Evolutionary conservation across 805 yeast genomes (phyloP), one percentile per base, ranked within the genome.

Genomic region (Zygosaccharomyces rouxii): DNA sequence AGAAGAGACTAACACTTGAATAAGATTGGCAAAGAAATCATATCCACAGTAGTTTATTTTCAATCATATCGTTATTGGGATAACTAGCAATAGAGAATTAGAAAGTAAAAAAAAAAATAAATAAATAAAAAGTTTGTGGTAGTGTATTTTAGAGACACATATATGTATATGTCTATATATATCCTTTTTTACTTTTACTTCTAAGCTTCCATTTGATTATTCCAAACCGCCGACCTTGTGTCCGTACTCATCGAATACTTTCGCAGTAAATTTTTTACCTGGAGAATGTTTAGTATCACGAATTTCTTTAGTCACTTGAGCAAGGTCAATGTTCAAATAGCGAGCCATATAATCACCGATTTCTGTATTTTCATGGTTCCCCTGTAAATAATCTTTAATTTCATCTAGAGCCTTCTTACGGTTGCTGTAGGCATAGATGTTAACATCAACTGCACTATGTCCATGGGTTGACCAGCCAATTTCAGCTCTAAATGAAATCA

Each of bases 401-500:
- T 72, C 58, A 2, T 53, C 39, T 60, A 68, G 68, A 26, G 81
- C 73, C 6, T 68, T 57, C 42, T 73, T 71, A 22, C 76, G 79
- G 57, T 84, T 84, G 28, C 89, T 77, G 63, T 83, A 77, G 0
- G 85, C 96, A 64, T 90, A 90, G 42, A 92, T 86, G 61, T 92
- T 90, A 31, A 90, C 96, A 67, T 90, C 98, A 13, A 90, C 97
- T 0, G 96, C 97, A 18, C 95, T 83, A 67, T 90, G 98, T 26
- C 97, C 98, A 60, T 89, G 95, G 0, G 97, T 90, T 7, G 95
- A 76, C 96, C 97, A 90, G n/a, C 97, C 97, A 14, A 89, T 80
- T 66, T 86, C 86, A 0, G 97, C 89, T 54, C 96, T 79, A n/a
- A 69, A 60, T 0, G 95, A 85, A 9, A 89, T 77, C 77, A 90